Evolutionary conservation across 768 basidiomycete species (phyloP).

Genomic region (Termitomyces titanicus): DNA sequence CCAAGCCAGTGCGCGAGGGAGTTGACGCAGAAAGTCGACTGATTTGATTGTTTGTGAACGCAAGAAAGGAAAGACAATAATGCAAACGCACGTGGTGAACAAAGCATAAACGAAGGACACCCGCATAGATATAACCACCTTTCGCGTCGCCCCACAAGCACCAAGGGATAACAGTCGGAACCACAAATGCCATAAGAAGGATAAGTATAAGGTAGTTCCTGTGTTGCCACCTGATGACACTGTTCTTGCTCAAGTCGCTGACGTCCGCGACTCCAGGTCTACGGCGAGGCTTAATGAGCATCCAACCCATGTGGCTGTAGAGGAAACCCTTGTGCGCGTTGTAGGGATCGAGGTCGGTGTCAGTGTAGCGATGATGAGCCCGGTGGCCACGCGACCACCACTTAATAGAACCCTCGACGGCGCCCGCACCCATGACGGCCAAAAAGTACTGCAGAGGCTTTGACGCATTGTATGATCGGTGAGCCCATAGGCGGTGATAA

Average conservation of each 20-base stretch:
- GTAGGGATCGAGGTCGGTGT: conserved; percentile 96
- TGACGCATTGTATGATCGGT: conserved; percentile 91
- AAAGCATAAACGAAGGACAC: conserved; percentile 71
- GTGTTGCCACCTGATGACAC: conserved; percentile 86
- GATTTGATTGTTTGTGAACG: background rate
- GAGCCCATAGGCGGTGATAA: conserved; percentile 97
- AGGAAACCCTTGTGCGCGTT: conserved; percentile 86
- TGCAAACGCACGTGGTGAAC: conserved; percentile 75
- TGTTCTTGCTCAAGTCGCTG: conserved; percentile 77
- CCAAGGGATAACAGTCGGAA: conserved; percentile 79
- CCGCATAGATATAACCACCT: conserved; percentile 87
- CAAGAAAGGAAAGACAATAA: conserved; percentile 5
- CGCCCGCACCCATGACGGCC: conserved; percentile 84
- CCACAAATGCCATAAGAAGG: conserved; percentile 61
- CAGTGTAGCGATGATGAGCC: conserved; percentile 95
- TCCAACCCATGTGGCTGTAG: conserved; percentile 90
- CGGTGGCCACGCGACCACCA: conserved; percentile 99
- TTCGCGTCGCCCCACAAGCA: conserved; percentile 80
- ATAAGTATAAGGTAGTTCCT: conserved; percentile 71
- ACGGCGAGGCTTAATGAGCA: conserved; percentile 87
- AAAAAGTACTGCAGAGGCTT: conserved; percentile 81
- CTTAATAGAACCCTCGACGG: conserved; percentile 94
- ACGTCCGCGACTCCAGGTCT: conserved; percentile 90
- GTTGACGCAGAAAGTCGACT: conserved; percentile 97
- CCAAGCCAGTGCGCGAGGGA: conserved; percentile 97